Conservation (phyloP, 2,329 filamentous ascomycete species). For the Ilyonectria mors-panacis region DNA sequence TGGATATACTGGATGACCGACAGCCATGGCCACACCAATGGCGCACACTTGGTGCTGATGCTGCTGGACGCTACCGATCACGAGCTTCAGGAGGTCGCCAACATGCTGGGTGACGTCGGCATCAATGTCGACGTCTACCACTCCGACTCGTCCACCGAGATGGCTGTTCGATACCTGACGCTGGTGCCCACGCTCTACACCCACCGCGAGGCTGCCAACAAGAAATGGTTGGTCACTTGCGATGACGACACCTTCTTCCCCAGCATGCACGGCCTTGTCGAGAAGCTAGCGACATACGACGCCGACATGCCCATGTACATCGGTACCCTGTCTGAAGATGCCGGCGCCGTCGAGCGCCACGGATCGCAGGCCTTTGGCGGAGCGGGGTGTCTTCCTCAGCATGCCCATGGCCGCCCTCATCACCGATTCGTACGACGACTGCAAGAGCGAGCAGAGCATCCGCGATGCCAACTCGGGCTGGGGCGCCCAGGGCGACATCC, state of each 20-base stretch:
- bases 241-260: conserved; percentile 78
- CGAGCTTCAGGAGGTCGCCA: conserved; percentile 65
- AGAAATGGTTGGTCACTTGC: conserved; percentile 74
- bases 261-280: conserved; percentile 68
- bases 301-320: conserved; percentile 69
- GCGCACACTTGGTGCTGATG: conserved; percentile 69
- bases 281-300: conserved; percentile 68
- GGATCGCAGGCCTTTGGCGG: conserved; percentile 76
- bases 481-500: conserved; percentile 73
- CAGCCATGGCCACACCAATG: conserved; percentile 68
- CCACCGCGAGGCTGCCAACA: conserved; percentile 62
- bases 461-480: conserved; percentile 70
- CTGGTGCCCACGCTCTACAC: conserved; percentile 69
- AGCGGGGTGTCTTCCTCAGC: conserved; percentile 73
- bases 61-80: conserved; percentile 67
- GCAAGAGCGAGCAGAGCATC: conserved; percentile 66
- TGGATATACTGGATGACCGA: conserved; percentile 75
- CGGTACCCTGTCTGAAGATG: conserved; percentile 73
- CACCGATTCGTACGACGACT: conserved; percentile 61
- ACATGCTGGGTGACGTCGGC: conserved; percentile 62
- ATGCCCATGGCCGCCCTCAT: conserved; percentile 64
- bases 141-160: conserved; percentile 67
- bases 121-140: conserved; percentile 72
- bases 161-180: conserved; percentile 72
- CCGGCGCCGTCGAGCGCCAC: conserved; percentile 71